Base-by-base conservation (phyloP, 768 basidiomycete species). In the Leccinum disarticulatum region DNA sequence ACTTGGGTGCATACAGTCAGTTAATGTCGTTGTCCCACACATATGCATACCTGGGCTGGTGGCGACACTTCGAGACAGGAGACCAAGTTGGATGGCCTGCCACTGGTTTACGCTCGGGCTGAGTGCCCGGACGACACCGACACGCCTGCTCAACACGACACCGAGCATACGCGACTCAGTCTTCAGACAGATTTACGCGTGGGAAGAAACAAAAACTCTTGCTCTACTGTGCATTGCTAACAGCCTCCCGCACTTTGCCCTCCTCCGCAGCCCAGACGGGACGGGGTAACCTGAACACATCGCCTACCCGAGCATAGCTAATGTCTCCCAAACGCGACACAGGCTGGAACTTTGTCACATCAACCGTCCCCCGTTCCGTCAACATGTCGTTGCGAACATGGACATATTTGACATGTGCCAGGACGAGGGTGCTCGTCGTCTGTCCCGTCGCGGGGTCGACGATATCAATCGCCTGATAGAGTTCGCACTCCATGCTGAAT, bases 401-500 rank as follows among this genome's bases (percentile, higher is more conserved):
- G 27, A 80, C 75, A 48, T 67, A 67, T 64, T 78, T 78, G 59
- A 80, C 70, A n/a, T 66, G 73, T 6, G 76, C 80, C 15, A 80
- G 64, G 7, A 80, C 59, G 33, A 80, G 67, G 2, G 74, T 77
- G 35, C 60, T 69, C 55, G 68, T 73, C 9, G 54, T 56, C 30
- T 56, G 58, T 3, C 69, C 67, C 2, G 69, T 71, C 6, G 58
- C 61, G 14, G 78, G 77, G 48, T 77, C 65, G 10, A 64, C 57
- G 64, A 80, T 73, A 41, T 78, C 76, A 58, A 75, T 65, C 4
- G 69, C 61, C 55, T 80, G 58, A 51, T 17, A 61, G 35, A 58
- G 55, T 56, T 78, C 77, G 64, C 79, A 80, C 62, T 80, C 80
- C 77, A 80, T 77, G 63, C 76, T 77, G 66, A 81, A 79, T 3